Evolutionary conservation across 1,284 basidiomycete species (phyloP), one percentile per base, ranked within the genome.

Genomic region (Fomitopsis schrenkii): DNA sequence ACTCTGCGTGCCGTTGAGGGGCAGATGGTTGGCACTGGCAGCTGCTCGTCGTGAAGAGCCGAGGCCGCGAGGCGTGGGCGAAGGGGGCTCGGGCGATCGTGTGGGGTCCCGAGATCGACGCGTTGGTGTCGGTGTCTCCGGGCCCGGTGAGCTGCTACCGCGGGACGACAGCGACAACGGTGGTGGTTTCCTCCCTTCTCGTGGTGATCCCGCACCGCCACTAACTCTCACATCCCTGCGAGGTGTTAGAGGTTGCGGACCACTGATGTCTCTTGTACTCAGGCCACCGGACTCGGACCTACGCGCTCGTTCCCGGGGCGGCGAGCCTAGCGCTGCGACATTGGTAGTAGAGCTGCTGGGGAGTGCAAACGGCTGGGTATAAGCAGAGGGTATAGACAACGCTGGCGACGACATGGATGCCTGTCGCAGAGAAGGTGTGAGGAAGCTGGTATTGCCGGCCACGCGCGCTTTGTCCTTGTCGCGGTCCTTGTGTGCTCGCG

Each of bases 341-440:
- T 71, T 71, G 15, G 81, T 79, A 26, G 80, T 77, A 28, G 83
- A 80, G 57, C 78, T 77, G 41, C 74, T 75, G 58, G 79, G 77
- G 9, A 81, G 75, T 55, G 79, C 77, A 64, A 73, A 73, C n/a
- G 81, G 73, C 61, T 80, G 80, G 46, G 82, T 82, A 68, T 78
- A 80, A 35, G 82, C 78, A 44, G 83, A 82, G 59, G 82, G 79
- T 60, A 80, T 69, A 40, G 80, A 75, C 58, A 91, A 73, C 33
- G 85, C 80, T 60, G 88, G 88, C 30, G 88, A 89, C 63, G 89
- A 91, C 77, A 87, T 80, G 57, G 88, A 88, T 58, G 82, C 88
- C 65, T 82, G 81, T 61, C 84, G 81, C 63, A 90, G 73, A 58
- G 86, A 87, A 57, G 88, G 88, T 56, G 84, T 80, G 65, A 80